These are phyloP conservation scores for Eremochloa ophiuroides DNA, from an alignment of 176 grass and related monocot species.

Conservation along the genomic window DNA sequence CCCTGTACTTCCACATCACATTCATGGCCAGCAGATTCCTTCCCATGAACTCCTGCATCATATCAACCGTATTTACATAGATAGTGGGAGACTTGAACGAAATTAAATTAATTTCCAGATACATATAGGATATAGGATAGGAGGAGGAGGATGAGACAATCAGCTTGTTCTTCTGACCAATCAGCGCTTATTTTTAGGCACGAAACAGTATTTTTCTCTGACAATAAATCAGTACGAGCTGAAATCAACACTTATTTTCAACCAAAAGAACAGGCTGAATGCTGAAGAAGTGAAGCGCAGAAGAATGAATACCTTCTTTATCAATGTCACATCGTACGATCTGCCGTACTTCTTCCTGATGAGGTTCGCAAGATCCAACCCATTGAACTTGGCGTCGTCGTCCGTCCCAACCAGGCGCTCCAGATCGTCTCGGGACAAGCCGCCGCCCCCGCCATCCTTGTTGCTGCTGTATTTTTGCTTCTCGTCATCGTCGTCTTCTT, in stretches of 20 bases:
- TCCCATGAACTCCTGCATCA: constrained; percentile 93
- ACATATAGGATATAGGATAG: no score
- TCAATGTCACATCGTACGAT: constrained; percentile 88
- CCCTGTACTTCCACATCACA: constrained; percentile 99
- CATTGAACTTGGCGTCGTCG: constrained; percentile 76
- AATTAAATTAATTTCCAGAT: no score
- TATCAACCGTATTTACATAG: no score
- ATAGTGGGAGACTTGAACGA: no score
- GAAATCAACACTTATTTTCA: no score
- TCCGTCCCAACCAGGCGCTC: constrained; percentile 59
- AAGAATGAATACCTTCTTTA: constrained; percentile 75
- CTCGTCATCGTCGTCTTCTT: constrained; percentile 28
- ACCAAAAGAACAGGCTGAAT: no score
- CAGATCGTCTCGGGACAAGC: constrained; percentile 50
- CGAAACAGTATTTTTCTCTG: no score
- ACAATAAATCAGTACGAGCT: no score
- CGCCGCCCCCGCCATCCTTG: neutral
- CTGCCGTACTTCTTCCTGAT: constrained; percentile 90
- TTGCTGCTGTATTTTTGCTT: neutral
- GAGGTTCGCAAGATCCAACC: constrained; percentile 74
- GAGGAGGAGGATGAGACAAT: no score
- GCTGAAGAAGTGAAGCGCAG: no score
- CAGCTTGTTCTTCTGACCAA: no score
- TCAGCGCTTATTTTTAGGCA: no score
- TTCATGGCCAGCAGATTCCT: constrained; percentile 86